A percentile compares a stretch with the other conserved stretches of the same genome.
These are phyloP conservation scores for Ceratobasidium papillatum DNA, from an alignment of 1,284 basidiomycete species.

Conservation along the genomic window DNA sequence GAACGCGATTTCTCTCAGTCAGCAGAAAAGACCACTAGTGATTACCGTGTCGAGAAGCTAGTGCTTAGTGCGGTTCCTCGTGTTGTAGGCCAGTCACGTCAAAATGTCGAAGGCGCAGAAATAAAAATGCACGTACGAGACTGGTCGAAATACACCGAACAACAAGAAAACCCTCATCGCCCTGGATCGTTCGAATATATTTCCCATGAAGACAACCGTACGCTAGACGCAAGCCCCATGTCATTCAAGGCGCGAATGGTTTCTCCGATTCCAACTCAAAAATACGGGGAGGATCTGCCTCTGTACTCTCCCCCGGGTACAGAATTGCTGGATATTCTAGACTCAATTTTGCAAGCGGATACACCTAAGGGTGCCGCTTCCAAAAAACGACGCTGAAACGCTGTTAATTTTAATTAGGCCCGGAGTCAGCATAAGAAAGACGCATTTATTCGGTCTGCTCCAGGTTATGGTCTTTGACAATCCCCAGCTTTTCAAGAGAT, in stretches of 20 bases:
- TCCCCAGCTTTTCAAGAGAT: background rate
- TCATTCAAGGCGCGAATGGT: background rate
- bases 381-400: background rate
- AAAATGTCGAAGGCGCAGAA: conserved; percentile 30
- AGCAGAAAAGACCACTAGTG: conserved; percentile 45
- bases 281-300: background rate
- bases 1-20: conserved; percentile 38
- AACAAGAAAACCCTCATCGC: conserved; percentile 43
- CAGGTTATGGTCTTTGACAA: background rate
- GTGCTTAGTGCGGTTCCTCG: conserved; percentile 52
- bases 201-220: conserved; percentile 40
- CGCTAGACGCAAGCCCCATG: background rate
- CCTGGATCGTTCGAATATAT: conserved; percentile 55
- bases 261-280: background rate
- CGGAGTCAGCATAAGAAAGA: background rate
- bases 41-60: conserved; percentile 50
- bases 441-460: background rate
- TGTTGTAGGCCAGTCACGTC: conserved; percentile 42
- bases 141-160: background rate
- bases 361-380: background rate
- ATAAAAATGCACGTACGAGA: conserved; percentile 28
- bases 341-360: conserved; percentile 3
- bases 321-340: conserved; percentile 8
- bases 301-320: background rate
- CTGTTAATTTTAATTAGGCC: too few relatives aligned